These are phyloP conservation scores for Fusarium sp. DNA, from an alignment of 2,329 filamentous ascomycete genomes.

Conservation along the genomic window DNA sequence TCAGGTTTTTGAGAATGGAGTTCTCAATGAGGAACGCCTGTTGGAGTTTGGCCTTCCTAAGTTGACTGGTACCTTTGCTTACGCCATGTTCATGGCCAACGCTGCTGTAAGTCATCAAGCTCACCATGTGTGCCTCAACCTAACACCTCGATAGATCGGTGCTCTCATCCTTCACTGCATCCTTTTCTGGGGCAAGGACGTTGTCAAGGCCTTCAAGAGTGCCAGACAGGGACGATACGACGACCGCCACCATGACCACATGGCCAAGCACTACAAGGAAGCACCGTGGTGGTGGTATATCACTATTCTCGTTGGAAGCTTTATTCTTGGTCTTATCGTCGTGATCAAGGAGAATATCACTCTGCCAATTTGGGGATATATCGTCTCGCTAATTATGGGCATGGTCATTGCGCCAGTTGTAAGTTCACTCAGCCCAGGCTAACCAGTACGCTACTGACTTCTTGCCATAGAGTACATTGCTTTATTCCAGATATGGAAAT, in stretches of 20 bases:
- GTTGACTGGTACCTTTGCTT: slow-evolving; percentile 65
- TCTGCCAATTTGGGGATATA: slow-evolving; percentile 62
- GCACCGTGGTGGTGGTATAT: slow-evolving; percentile 64
- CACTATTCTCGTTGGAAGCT: slow-evolving; percentile 57
- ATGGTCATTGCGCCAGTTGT: slow-evolving; percentile 65
- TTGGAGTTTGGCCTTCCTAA: slow-evolving; percentile 60
- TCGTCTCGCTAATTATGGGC: slow-evolving; percentile 60
- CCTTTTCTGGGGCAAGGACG: slow-evolving; percentile 69
- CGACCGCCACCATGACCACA: slow-evolving; percentile 66
- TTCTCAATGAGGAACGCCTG: slow-evolving; percentile 59
- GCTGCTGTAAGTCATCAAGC: slow-evolving; percentile 60
- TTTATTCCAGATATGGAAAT: slow-evolving; percentile 67
- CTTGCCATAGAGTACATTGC: slow-evolving; percentile 60
- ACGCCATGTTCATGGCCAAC: slow-evolving; percentile 68
- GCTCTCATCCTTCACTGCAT: slow-evolving; percentile 65
- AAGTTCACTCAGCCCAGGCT: slow-evolving; percentile 17
- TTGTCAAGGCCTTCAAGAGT: slow-evolving; percentile 62
- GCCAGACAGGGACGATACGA: slow-evolving; percentile 58
- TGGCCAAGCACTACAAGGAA: slow-evolving; percentile 67
- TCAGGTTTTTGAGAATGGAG: slow-evolving; percentile 56
- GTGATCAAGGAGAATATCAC: slow-evolving; percentile 62
- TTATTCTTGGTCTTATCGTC: slow-evolving; percentile 62
- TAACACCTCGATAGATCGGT: slow-evolving; percentile 60
- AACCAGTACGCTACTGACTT: not conserved
- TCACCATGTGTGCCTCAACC: fast-evolving